Percentiles rank a stretch among this genome's conserved stretches.
Evolutionary conservation across 768 basidiomycete species (phyloP).

Genomic region (Grammothele lineata): DNA sequence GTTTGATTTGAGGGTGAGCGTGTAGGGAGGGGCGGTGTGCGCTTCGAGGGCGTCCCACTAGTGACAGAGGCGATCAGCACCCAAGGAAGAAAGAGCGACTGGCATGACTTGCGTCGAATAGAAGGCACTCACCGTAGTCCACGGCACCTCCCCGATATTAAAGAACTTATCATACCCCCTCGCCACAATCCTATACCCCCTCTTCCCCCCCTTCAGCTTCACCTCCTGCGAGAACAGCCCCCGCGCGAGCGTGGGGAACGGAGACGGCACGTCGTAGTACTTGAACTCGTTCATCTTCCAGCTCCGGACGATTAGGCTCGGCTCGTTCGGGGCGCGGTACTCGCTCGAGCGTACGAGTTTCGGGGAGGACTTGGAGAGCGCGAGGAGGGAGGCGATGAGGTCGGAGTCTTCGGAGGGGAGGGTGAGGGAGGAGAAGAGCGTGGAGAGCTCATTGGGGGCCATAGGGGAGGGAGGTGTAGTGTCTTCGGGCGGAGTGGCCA

Average conservation of each 20-base stretch:
- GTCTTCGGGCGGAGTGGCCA: slow-evolving; percentile 2
- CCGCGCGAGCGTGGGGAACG: slow-evolving; percentile 92
- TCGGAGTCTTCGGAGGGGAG: slow-evolving; percentile 43
- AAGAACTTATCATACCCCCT: slow-evolving; percentile 99
- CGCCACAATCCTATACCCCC: slow-evolving; percentile 61
- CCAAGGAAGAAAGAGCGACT: neutral
- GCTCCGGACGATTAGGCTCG: slow-evolving; percentile 56
- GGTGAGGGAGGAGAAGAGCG: slow-evolving; percentile 1
- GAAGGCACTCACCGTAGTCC: slow-evolving; percentile 76
- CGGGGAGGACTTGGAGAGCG: slow-evolving; percentile 48
- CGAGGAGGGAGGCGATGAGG: slow-evolving; percentile 52
- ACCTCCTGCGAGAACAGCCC: slow-evolving; percentile 76
- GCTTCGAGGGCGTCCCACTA: slow-evolving; percentile 74
- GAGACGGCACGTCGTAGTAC: slow-evolving; percentile 84
- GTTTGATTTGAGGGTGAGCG: slow-evolving; percentile 89
- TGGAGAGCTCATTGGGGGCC: neutral
- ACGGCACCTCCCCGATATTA: slow-evolving; percentile 94
- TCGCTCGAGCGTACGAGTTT: slow-evolving; percentile 61
- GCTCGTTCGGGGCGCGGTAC: slow-evolving; percentile 56
- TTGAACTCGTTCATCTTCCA: slow-evolving; percentile 99
- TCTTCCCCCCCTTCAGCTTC: slow-evolving; percentile 27
- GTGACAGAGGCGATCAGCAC: neutral
- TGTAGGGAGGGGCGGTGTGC: slow-evolving; percentile 74
- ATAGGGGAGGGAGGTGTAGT: neutral
- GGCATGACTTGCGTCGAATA: neutral